Evolutionary conservation across 2,329 filamentous ascomycete genomes (phyloP).

Genomic region (Scytalidium sp.): DNA sequence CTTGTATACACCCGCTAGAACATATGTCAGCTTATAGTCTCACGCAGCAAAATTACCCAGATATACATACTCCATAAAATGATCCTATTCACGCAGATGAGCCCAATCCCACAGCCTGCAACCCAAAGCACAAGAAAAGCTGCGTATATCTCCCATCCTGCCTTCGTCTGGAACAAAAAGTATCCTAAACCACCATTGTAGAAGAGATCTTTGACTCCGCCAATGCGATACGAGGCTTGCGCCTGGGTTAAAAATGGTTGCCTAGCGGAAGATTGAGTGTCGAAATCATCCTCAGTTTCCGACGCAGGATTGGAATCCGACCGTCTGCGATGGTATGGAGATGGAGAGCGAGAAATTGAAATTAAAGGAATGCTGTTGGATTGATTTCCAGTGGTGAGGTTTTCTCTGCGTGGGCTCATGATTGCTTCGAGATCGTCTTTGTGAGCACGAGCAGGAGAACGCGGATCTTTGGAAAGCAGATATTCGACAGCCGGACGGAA

Average conservation of each 20-base stretch:
- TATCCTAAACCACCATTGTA: conserved; percentile 41
- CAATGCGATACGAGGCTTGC: conserved; percentile 10
- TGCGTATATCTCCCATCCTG: conserved; percentile 46
- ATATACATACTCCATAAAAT: conserved; percentile 41
- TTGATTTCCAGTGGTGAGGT: conserved; percentile 1
- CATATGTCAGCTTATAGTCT: conserved; percentile 24
- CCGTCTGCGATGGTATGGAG: conserved; percentile 39
- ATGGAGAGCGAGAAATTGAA: conserved; percentile 40
- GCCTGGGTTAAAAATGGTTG: conserved; percentile 27
- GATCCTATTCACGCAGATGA: conserved; percentile 48
- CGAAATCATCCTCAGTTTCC: conserved; percentile 42
- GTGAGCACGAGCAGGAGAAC: neutral
- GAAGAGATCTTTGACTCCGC: conserved; percentile 30
- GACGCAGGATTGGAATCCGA: conserved; percentile 34
- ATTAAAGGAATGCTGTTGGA: conserved; percentile 35
- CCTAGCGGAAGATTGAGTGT: conserved; percentile 31
- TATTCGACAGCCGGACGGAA: conserved; percentile 36
- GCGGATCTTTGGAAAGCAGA: conserved; percentile 23
- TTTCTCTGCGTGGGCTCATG: conserved; percentile 1
- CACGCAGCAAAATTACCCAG: conserved; percentile 20
- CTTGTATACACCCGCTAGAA: conserved; percentile 42
- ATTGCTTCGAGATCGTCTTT: neutral
- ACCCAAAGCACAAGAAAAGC: conserved; percentile 45
- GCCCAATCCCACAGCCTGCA: conserved; percentile 41
- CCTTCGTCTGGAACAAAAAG: conserved; percentile 43